These are phyloP conservation scores for Calonectria henricotiae DNA, from an alignment of 2,329 filamentous ascomycete species.

Conservation along the genomic window DNA sequence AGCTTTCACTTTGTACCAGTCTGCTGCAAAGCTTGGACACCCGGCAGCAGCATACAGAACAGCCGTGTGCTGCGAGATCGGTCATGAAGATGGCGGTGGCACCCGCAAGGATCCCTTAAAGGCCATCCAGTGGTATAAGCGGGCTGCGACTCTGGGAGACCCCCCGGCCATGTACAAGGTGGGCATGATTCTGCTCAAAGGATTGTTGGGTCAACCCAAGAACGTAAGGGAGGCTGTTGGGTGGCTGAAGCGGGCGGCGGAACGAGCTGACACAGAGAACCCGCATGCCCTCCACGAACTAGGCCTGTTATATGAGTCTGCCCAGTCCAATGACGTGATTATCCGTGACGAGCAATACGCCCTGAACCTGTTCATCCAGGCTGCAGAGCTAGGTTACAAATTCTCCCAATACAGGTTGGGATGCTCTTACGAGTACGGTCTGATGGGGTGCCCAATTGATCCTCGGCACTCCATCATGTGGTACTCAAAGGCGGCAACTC, in stretches of 20 bases:
- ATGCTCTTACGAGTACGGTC: conserved; percentile 90
- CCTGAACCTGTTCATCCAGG: conserved; percentile 85
- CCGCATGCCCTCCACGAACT: conserved; percentile 96
- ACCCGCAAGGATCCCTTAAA: conserved; percentile 93
- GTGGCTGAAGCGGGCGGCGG: conserved; percentile 95
- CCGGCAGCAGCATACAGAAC: conserved; percentile 92
- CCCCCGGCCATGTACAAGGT: conserved; percentile 98
- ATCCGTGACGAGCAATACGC: conserved; percentile 88
- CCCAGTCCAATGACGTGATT: conserved; percentile 79
- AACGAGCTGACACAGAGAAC: conserved; percentile 89
- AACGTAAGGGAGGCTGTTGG: conserved; percentile 89
- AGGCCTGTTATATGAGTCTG: conserved; percentile 76
- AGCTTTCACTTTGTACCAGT: conserved; percentile 94
- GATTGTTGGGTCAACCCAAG: conserved; percentile 87
- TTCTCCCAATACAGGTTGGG: conserved; percentile 94
- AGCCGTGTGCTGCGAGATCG: conserved; percentile 97
- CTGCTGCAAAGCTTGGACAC: conserved; percentile 91
- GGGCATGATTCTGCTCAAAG: conserved; percentile 95
- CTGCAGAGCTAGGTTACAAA: conserved; percentile 92
- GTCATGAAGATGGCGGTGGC: conserved; percentile 93
- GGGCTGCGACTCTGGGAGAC: conserved; percentile 91
- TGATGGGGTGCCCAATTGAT: conserved; percentile 87
- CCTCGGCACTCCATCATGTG: conserved; percentile 89
- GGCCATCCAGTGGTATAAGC: conserved; percentile 98
- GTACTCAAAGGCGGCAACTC: conserved; percentile 92